phyloP scores from a whole-genome alignment of 2,329 filamentous ascomycete species.

The Hymenoscyphus salicellus region DNA sequence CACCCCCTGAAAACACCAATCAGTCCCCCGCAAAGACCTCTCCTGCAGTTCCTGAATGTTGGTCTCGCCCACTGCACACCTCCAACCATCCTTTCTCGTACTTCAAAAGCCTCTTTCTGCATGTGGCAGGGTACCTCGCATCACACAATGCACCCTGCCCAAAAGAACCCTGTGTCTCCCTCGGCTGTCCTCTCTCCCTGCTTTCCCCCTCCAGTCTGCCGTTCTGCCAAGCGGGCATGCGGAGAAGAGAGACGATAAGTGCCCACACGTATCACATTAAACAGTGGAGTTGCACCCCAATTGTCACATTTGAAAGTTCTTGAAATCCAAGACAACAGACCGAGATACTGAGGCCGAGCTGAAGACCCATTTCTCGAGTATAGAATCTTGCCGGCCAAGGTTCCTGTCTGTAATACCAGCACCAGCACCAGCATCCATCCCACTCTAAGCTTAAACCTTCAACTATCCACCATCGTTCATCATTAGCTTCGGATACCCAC shows the following conservation, averaged over 20 bases:
- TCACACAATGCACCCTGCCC: not conserved
- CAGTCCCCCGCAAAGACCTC: not conserved
- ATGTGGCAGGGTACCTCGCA: conserved; percentile 9
- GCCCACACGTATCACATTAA: not conserved
- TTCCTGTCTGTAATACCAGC: conserved; percentile 8
- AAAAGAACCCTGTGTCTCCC: not conserved
- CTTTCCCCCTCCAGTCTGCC: not conserved
- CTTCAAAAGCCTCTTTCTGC: not conserved
- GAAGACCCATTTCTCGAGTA: conserved; percentile 6
- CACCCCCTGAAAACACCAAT: not conserved
- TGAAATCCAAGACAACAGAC: not conserved
- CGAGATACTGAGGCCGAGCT: not conserved
- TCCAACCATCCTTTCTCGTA: not conserved
- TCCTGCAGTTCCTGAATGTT: conserved; percentile 1
- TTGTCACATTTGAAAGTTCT: not conserved
- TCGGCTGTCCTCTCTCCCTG: not conserved
- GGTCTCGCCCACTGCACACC: not conserved
- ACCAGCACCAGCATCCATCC: not conserved
- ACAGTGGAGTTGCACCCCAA: not conserved
- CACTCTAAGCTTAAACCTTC: not conserved
- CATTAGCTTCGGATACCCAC: conserved; percentile 7
- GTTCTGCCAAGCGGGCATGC: not conserved
- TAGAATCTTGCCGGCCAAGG: conserved; percentile 29
- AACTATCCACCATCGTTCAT: conserved; percentile 8
- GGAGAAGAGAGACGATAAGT: conserved; percentile 7